Base-by-base conservation (phyloP, 768 basidiomycete species). In the Trametopsis cervina region DNA sequence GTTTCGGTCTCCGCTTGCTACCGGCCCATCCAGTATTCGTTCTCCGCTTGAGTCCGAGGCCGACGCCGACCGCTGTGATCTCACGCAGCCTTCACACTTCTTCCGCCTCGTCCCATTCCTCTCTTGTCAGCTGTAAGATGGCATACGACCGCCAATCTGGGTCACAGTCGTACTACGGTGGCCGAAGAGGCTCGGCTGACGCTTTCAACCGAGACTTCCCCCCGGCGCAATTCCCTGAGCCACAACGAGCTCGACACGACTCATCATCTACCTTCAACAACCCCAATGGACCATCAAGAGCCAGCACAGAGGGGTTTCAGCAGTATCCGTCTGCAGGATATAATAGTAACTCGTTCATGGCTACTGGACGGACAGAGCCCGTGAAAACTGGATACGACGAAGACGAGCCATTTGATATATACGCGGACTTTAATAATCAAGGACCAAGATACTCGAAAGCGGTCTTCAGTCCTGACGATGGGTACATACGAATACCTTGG, bases 401-500 rank as follows among this genome's bases (percentile, higher is more conserved):
- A 60, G 69, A 67, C 37, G 70, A 66, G 13, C 73, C 68, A 1
- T 90, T 85, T 81, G 86, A 92, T 62, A 80, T 92, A 39, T 91
- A 81, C 61, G 86, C 89, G 18, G 89, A 92, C 66, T 92, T 92
- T 66, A 92, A 92, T 68, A 92, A 92, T 56, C 64, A 78, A 4
- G 89, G 89, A 1, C 89, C 88, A 18, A 71, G 76, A 47, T 91
- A 91, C 57, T 86, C 83, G 57, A 67, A 48, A 22, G 51, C 72
- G 18, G 73, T 82, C 4, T 82, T 84, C 60, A 76, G 71, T 29
- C 7, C 22, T 39, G 51, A 52, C 25, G 23, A 52, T 39, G 51
- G 51, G 51, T 52, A 42, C 24, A 18, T 44, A 12, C 6, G 18
- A 20, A 40, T 39, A 39, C 11, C 25, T 23, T n/a, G 11, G 13